These are phyloP conservation scores for Acanthamoeba rhysodes DNA, from an alignment of 208 protist species.

Conservation along the genomic window DNA sequence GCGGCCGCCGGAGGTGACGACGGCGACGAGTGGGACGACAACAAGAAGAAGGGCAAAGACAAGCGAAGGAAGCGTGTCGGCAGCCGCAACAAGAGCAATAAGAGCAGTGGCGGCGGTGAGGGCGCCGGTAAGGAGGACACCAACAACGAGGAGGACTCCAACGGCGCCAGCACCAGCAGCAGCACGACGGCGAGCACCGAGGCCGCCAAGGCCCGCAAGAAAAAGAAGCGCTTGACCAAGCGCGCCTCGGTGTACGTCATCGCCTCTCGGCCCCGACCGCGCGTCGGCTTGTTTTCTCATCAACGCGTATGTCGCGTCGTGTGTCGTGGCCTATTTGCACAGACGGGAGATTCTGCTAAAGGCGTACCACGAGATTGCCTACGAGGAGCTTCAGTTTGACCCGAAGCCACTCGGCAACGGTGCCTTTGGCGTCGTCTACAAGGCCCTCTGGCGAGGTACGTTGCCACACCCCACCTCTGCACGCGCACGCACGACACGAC, in stretches of 20 bases:
- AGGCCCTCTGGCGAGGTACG: constrained; percentile 55
- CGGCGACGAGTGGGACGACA: neutral
- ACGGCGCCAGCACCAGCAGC: neutral
- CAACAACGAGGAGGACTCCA: neutral
- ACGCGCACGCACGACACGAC: neutral
- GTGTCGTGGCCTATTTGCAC: too few species aligned
- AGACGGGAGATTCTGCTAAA: constrained; percentile 28
- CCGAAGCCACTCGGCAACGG: constrained; percentile 45
- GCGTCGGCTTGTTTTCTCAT: neutral
- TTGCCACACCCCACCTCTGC: neutral
- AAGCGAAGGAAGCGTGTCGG: neutral
- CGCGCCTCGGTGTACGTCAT: neutral
- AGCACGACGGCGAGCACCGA: neutral
- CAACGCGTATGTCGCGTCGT: neutral
- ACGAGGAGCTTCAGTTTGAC: constrained; percentile 62
- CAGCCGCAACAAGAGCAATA: neutral
- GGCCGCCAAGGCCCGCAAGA: neutral
- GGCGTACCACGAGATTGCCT: constrained; percentile 62
- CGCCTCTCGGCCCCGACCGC: too few species aligned
- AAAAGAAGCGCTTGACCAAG: neutral
- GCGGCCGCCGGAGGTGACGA: neutral
- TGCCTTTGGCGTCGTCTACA: constrained; percentile 70
- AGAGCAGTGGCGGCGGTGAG: neutral
- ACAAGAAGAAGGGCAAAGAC: neutral
- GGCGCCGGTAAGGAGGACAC: neutral